Conservation (phyloP, 306 rosid species). For the Hylodesmum podocarpum region DNA sequence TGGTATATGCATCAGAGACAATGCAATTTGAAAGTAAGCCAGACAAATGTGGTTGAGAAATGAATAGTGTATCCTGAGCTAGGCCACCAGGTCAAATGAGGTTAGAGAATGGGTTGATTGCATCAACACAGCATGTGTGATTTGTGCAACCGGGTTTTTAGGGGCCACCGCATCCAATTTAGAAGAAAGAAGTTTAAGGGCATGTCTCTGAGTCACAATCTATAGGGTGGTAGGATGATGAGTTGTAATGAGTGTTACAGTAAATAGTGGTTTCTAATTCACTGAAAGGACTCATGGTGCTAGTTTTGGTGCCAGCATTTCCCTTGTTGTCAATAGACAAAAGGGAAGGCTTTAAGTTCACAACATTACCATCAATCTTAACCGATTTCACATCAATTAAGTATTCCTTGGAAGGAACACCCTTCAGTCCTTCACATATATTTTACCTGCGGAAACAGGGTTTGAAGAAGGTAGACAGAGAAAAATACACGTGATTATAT, state of each 20-base stretch:
- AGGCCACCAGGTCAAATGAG: conserved; percentile 1
- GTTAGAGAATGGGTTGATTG: background rate
- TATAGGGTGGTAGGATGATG: conserved; percentile 29
- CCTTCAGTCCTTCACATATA: background rate
- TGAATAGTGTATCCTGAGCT: conserved; percentile 16
- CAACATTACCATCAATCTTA: conserved; percentile 20
- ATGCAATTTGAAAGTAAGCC: conserved; percentile 22
- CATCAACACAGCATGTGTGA: conserved; percentile 14
- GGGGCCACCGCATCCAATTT: conserved; percentile 17
- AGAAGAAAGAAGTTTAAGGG: too few relatives aligned
- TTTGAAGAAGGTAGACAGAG: too few relatives aligned
- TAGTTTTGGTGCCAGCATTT: conserved; percentile 27
- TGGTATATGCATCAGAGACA: background rate
- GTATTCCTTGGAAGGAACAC: conserved; percentile 13
- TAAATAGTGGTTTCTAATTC: conserved; percentile 17
- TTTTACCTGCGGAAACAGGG: background rate
- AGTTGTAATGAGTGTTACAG: conserved; percentile 34
- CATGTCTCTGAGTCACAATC: conserved; percentile 33
- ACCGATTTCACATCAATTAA: conserved; percentile 25
- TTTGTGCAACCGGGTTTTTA: conserved; percentile 44
- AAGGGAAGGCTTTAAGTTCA: conserved; percentile 28
- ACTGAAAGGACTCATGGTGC: conserved; percentile 18
- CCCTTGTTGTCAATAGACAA: conserved; percentile 16
- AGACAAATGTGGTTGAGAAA: background rate
- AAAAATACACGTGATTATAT: too few relatives aligned